phyloP scores from a whole-genome alignment of 163 green algal species.

The Chlamydomonas reinhardtii region DNA sequence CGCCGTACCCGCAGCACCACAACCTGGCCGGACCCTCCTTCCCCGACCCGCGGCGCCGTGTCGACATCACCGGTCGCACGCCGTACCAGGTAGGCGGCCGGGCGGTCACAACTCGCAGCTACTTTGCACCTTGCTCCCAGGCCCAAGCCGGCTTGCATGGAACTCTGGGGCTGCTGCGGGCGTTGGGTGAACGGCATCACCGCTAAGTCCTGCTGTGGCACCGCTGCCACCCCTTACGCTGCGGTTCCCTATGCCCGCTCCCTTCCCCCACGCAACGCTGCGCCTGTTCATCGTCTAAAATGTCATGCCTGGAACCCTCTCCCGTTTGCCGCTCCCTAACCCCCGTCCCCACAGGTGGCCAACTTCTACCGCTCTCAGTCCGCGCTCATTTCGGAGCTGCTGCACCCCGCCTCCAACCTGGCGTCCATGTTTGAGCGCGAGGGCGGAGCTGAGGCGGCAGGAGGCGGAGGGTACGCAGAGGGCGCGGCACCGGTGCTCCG shows the following conservation, averaged over 20 bases:
- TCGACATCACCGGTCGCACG: constrained; percentile 15
- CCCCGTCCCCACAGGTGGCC: too few relatives aligned
- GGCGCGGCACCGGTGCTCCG: not conserved
- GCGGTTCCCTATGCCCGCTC: too few relatives aligned
- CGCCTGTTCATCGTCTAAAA: too few relatives aligned
- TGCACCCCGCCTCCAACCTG: constrained; percentile 29
- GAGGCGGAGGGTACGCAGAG: not conserved
- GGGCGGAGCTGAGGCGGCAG: not conserved
- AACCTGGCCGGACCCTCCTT: constrained; percentile 9
- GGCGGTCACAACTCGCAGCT: not conserved
- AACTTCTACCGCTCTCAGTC: not conserved
- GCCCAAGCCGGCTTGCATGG: too few relatives aligned
- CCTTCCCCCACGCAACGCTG: too few relatives aligned
- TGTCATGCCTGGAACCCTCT: too few relatives aligned
- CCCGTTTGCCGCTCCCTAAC: too few relatives aligned
- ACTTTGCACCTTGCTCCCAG: too few relatives aligned
- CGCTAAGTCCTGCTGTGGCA: too few relatives aligned
- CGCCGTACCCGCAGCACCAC: not conserved
- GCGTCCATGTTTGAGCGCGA: not conserved
- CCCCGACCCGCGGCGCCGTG: not conserved
- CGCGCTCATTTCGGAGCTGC: constrained; percentile 28
- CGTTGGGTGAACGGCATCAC: too few relatives aligned
- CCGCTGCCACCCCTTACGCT: too few relatives aligned
- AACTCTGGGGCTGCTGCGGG: too few relatives aligned
- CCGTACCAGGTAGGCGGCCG: constrained; percentile 16